Conservation (phyloP, 108 stramenopile species). For the Hondaea fermentalgiana region DNA sequence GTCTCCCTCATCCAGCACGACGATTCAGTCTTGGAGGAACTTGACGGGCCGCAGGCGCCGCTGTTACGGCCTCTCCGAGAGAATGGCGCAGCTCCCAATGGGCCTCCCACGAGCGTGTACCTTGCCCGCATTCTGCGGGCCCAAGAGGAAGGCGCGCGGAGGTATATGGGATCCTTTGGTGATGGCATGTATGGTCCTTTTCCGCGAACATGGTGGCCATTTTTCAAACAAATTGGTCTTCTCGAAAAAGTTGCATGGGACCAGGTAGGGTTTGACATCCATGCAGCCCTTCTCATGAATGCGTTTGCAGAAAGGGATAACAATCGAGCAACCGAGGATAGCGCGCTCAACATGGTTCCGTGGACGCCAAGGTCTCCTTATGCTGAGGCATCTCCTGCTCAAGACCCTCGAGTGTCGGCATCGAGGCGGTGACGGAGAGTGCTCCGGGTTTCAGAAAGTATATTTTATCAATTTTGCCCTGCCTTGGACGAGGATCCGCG, state of each 20-base stretch:
- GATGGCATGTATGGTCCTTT: conserved; percentile 5
- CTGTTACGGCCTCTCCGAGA: too few species aligned
- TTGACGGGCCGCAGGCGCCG: too few species aligned
- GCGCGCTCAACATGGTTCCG: not conserved
- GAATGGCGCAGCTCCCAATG: not conserved
- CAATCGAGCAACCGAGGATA: not conserved
- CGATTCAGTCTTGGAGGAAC: too few species aligned
- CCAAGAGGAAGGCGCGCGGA: conserved; percentile 14
- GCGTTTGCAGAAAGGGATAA: not conserved
- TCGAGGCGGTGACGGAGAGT: too few species aligned
- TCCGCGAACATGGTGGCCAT: conserved; percentile 9
- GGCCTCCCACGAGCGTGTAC: not conserved
- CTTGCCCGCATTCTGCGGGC: not conserved
- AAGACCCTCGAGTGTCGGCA: too few species aligned
- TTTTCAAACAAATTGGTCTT: not conserved
- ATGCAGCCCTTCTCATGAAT: not conserved
- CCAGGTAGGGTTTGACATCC: not conserved
- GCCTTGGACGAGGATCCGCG: too few species aligned
- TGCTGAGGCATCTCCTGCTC: not conserved
- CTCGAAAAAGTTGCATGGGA: not conserved
- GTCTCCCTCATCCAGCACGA: too few species aligned
- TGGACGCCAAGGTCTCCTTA: not conserved
- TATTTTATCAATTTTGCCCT: too few species aligned
- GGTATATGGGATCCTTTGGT: not conserved
- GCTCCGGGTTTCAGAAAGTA: too few species aligned